A percentile compares a stretch with the other conserved stretches of the same genome.
Conservation (phyloP, 352 stramenopile genomes). For the Salisapilia sapeloensis region DNA sequence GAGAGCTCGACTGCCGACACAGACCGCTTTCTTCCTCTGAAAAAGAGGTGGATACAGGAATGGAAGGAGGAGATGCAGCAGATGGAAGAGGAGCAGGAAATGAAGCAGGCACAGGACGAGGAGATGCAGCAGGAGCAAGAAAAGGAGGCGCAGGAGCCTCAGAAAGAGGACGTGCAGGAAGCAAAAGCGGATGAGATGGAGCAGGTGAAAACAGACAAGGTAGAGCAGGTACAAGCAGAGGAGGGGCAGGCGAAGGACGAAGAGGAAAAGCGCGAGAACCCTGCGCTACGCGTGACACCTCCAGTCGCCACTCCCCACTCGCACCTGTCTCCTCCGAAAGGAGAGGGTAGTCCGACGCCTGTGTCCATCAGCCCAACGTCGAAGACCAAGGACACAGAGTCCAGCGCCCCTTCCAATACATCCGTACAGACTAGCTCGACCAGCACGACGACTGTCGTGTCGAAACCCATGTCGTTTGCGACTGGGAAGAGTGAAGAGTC, state of each 20-base stretch:
- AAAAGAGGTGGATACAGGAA: constrained; percentile 62
- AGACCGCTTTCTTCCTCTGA: constrained; percentile 33
- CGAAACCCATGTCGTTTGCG: constrained; percentile 3
- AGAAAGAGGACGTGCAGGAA: constrained; percentile 3
- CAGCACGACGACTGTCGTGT: too few species aligned
- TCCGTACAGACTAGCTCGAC: too few species aligned
- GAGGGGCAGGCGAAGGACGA: not conserved
- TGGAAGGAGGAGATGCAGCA: constrained; percentile 30
- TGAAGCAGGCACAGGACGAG: not conserved
- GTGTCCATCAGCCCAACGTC: constrained; percentile 10
- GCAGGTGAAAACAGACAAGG: not conserved
- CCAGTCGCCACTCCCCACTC: not conserved
- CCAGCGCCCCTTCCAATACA: too few species aligned
- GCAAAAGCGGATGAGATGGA: constrained; percentile 1
- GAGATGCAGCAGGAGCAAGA: not conserved
- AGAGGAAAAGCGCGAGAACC: not conserved
- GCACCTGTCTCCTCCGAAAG: constrained; percentile 2
- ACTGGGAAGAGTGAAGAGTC: constrained; percentile 4
- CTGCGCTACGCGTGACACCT: constrained; percentile 3
- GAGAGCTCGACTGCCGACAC: constrained; percentile 3
- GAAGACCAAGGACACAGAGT: constrained; percentile 7
- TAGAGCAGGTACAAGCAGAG: not conserved
- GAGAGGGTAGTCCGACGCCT: constrained; percentile 1
- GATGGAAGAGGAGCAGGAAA: not conserved
- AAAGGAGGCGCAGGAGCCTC: not conserved